phyloP scores from a whole-genome alignment of 495 filamentous ascomycete genomes.

The Bryoglossum gracile region DNA sequence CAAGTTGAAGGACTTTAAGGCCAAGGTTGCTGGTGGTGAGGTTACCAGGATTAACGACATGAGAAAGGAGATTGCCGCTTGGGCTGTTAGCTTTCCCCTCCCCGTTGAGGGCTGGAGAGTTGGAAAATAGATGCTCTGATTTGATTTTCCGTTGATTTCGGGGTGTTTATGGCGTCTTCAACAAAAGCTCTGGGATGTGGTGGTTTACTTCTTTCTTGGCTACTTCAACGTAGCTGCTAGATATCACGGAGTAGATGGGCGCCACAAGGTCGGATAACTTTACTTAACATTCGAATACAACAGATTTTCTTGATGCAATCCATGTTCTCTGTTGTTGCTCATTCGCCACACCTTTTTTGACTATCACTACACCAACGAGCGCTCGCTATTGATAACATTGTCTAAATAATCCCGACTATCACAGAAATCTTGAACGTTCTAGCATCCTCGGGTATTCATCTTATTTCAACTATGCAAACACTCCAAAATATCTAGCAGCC shows the following conservation, averaged over 20 bases:
- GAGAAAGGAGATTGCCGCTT: slow-evolving; percentile 79
- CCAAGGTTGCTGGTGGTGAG: slow-evolving; percentile 71
- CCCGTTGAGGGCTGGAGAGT: slow-evolving; percentile 64
- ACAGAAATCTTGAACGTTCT: no score
- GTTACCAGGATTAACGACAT: slow-evolving; percentile 72
- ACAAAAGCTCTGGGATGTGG: slow-evolving; percentile 16
- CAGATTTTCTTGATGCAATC: no score
- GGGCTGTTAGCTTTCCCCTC: slow-evolving; percentile 89
- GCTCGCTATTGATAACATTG: no score
- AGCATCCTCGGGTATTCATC: no score
- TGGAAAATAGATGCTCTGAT: slow-evolving; percentile 21
- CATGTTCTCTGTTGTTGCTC: no score
- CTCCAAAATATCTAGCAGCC: no score
- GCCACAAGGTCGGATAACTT: background rate
- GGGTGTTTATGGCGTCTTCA: slow-evolving; percentile 19
- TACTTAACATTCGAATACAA: no score
- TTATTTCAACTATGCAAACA: no score
- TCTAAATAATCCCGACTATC: no score
- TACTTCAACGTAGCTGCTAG: slow-evolving; percentile 20
- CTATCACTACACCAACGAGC: no score
- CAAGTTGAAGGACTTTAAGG: slow-evolving; percentile 99
- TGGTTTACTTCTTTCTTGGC: slow-evolving; percentile 12
- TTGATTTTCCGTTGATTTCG: slow-evolving; percentile 8
- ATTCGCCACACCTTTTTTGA: no score
- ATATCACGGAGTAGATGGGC: slow-evolving; percentile 16